Evolutionary conservation across 2,329 filamentous ascomycete species (phyloP).

Genomic region (Cryphonectria carpinicola): DNA sequence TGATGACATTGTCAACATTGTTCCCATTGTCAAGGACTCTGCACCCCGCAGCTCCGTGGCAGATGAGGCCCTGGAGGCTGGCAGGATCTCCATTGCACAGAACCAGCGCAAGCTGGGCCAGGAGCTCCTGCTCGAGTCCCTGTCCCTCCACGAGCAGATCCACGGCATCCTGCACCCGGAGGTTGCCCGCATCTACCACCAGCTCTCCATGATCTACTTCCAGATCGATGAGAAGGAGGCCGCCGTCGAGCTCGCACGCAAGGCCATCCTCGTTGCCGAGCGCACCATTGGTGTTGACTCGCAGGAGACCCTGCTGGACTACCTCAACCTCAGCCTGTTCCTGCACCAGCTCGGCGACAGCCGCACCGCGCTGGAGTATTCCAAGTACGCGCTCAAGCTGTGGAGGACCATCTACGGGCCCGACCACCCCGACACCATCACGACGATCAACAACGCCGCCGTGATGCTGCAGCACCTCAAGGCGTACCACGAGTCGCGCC

Average conservation of each 20-base stretch:
- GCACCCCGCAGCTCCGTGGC: constrained; percentile 87
- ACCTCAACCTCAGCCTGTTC: constrained; percentile 93
- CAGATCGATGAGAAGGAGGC: constrained; percentile 97
- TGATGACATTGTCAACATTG: constrained; percentile 88
- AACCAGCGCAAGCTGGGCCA: constrained; percentile 95
- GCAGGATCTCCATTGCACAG: constrained; percentile 93
- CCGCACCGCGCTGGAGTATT: constrained; percentile 81
- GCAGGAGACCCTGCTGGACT: constrained; percentile 90
- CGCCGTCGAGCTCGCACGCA: constrained; percentile 91
- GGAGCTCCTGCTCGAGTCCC: constrained; percentile 91
- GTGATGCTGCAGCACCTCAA: constrained; percentile 98
- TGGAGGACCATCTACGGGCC: constrained; percentile 97
- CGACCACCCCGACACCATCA: constrained; percentile 95
- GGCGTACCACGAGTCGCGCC: constrained; percentile 88
- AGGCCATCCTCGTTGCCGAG: constrained; percentile 95
- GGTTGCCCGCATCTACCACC: constrained; percentile 93
- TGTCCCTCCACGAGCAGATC: constrained; percentile 97
- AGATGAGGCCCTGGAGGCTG: constrained; percentile 94
- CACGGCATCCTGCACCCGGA: constrained; percentile 97
- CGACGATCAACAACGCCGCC: constrained; percentile 96
- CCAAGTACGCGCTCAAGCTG: constrained; percentile 88
- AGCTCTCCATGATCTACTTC: constrained; percentile 93
- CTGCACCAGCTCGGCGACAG: constrained; percentile 92
- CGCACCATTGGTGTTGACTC: constrained; percentile 92
- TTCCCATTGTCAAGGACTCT: constrained; percentile 95